Percentiles rank a stretch among this genome's conserved stretches.
Evolutionary conservation across 805 yeast species (phyloP).

Genomic region (Peterozyma toletana): DNA sequence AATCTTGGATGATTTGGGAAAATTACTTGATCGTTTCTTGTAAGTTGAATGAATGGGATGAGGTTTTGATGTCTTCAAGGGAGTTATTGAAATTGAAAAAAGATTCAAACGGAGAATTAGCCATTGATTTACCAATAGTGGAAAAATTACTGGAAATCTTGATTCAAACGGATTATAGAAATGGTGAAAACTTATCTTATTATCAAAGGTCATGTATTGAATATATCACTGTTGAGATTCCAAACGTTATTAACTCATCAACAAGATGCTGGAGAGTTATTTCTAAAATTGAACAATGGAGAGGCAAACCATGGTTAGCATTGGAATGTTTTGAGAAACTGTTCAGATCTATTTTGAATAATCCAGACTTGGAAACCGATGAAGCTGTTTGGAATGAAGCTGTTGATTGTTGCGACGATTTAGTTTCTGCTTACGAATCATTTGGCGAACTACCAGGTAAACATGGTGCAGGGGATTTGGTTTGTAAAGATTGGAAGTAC

Average conservation of each 20-base stretch:
- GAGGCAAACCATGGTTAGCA: slow-evolving; percentile 80
- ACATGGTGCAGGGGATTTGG: slow-evolving; percentile 73
- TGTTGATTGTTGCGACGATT: slow-evolving; percentile 68
- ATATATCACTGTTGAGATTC: slow-evolving; percentile 62
- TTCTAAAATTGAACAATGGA: slow-evolving; percentile 85
- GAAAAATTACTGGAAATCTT: slow-evolving; percentile 67
- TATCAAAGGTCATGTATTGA: slow-evolving; percentile 68
- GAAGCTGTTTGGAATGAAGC: slow-evolving; percentile 71
- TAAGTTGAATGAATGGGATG: slow-evolving; percentile 81
- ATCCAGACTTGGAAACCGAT: slow-evolving; percentile 55
- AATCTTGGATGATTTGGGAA: slow-evolving; percentile 88
- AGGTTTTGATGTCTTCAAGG: slow-evolving; percentile 70
- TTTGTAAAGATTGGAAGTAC: slow-evolving; percentile 88
- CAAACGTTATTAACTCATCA: slow-evolving; percentile 59
- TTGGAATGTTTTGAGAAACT: slow-evolving; percentile 84
- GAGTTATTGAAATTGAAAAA: slow-evolving; percentile 52
- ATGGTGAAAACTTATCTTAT: slow-evolving; percentile 34
- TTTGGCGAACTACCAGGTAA: slow-evolving; percentile 81
- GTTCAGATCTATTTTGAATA: slow-evolving; percentile 59
- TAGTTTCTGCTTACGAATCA: slow-evolving; percentile 80
- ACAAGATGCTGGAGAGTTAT: slow-evolving; percentile 75
- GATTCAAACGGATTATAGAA: slow-evolving; percentile 36
- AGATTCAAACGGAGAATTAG: slow-evolving; percentile 50
- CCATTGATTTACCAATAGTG: slow-evolving; percentile 68
- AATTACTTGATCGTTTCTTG: slow-evolving; percentile 79